These are phyloP conservation scores for Ramaria sp. DNA, from an alignment of 768 basidiomycete genomes.

Conservation along the genomic window DNA sequence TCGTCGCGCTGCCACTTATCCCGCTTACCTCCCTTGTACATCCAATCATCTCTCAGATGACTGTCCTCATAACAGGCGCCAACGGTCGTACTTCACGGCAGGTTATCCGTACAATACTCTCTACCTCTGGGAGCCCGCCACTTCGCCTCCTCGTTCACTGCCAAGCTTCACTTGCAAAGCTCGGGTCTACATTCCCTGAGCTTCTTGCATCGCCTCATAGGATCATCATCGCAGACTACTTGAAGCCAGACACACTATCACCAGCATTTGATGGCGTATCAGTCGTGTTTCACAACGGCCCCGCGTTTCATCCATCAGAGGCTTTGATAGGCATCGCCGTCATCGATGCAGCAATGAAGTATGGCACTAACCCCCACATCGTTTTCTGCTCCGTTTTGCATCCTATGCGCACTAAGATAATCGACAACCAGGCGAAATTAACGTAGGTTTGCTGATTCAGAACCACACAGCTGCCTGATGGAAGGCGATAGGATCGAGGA, in stretches of 20 bases:
- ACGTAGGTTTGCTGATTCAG: constrained; percentile 9
- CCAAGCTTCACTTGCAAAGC: not conserved
- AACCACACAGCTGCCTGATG: not conserved
- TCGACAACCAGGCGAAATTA: constrained; percentile 19
- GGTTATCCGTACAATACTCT: too few species aligned
- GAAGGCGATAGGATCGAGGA: constrained; percentile 16
- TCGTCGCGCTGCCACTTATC: not conserved
- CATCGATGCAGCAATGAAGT: constrained; percentile 21
- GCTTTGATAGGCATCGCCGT: constrained; percentile 22
- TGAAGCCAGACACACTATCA: constrained; percentile 15
- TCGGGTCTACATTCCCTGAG: not conserved
- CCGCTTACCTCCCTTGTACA: not conserved
- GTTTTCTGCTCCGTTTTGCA: constrained; percentile 10
- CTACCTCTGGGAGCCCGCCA: not conserved
- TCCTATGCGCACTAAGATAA: not conserved
- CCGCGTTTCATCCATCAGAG: constrained; percentile 19
- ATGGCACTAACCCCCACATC: constrained; percentile 21
- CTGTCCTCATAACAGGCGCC: not conserved
- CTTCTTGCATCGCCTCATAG: not conserved
- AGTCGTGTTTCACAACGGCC: constrained; percentile 21
- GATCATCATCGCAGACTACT: constrained; percentile 17
- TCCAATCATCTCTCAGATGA: not conserved
- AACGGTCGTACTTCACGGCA: not conserved
- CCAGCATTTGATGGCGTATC: constrained; percentile 17
- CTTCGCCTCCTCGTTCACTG: not conserved